phyloP scores from a whole-genome alignment of 495 filamentous ascomycete genomes.

The Hamigera avellanea region DNA sequence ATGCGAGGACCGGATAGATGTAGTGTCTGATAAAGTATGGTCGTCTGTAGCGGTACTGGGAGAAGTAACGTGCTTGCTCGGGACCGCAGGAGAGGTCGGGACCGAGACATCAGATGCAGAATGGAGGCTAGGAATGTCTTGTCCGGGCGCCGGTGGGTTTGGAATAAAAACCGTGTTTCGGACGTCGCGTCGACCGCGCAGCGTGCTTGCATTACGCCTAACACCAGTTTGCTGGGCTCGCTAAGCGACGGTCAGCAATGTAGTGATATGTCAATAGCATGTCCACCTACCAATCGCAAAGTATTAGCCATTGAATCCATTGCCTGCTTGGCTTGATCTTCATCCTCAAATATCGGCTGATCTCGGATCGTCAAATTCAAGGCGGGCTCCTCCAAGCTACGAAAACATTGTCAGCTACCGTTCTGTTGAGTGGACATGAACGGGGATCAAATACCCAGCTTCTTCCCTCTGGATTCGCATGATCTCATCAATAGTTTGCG shows the following conservation, averaged over 20 bases:
- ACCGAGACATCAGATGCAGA: slow-evolving; percentile 11
- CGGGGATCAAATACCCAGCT: slow-evolving; percentile 34
- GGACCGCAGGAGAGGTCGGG: slow-evolving; percentile 19
- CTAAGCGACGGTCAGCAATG: slow-evolving; percentile 23
- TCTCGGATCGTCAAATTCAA: slow-evolving; percentile 90
- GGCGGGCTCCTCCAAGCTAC: slow-evolving; percentile 52
- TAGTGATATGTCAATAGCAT: background rate
- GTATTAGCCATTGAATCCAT: slow-evolving; percentile 87
- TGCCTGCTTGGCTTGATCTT: slow-evolving; percentile 75
- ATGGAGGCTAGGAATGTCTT: slow-evolving; percentile 10
- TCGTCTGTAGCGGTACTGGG: slow-evolving; percentile 41
- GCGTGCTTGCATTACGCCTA: slow-evolving; percentile 57
- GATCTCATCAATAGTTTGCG: slow-evolving; percentile 63
- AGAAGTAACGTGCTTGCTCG: slow-evolving; percentile 31
- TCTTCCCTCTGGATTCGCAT: slow-evolving; percentile 74
- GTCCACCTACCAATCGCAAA: slow-evolving; percentile 48
- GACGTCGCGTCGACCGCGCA: slow-evolving; percentile 83
- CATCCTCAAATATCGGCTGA: slow-evolving; percentile 88
- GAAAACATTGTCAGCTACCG: slow-evolving; percentile 12
- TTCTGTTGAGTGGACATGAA: background rate
- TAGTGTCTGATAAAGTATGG: slow-evolving; percentile 67
- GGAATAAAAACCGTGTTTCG: slow-evolving; percentile 79
- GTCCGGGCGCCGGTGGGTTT: slow-evolving; percentile 27
- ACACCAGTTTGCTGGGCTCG: slow-evolving; percentile 44
- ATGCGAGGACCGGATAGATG: slow-evolving; percentile 79